phyloP scores from a whole-genome alignment of 176 grass and related monocot genomes.

The Carex littledalei region DNA sequence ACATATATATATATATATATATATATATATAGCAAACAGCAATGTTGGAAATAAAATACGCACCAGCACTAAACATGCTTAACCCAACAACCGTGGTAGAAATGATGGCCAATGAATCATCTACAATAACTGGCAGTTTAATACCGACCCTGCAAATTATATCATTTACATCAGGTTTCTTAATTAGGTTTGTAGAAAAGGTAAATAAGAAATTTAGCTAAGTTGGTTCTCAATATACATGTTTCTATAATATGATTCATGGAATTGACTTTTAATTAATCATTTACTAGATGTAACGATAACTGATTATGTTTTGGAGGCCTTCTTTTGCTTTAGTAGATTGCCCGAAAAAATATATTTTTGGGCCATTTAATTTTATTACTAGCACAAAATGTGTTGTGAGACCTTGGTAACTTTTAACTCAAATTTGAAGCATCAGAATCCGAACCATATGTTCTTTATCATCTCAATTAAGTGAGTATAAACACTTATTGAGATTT shows the following conservation, averaged over 20 bases:
- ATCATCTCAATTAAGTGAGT: neutral
- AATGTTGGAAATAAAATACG: neutral
- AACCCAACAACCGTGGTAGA: conserved; percentile 58
- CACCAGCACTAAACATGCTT: conserved; percentile 85
- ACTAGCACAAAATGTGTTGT: neutral
- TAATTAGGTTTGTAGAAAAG: neutral
- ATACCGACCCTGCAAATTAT: conserved; percentile 35
- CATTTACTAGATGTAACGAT: neutral
- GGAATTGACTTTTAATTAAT: neutral
- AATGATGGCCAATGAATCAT: conserved; percentile 50
- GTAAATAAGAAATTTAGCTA: neutral
- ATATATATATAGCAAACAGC: neutral
- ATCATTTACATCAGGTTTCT: neutral
- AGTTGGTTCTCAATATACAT: neutral
- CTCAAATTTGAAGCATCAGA: neutral
- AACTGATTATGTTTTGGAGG: neutral
- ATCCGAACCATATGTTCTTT: neutral
- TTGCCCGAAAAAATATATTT: neutral
- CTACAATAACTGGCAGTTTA: conserved; percentile 61
- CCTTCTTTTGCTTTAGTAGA: neutral
- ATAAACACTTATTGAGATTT: neutral
- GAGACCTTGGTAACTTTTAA: neutral
- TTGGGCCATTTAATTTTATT: neutral
- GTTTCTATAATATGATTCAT: neutral
- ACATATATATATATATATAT: too few relatives aligned